Percentiles rank a stretch among this genome's conserved stretches.
These are phyloP conservation scores for Aspergillus viridinutans DNA, from an alignment of 2,329 filamentous ascomycete genomes.

Conservation along the genomic window DNA sequence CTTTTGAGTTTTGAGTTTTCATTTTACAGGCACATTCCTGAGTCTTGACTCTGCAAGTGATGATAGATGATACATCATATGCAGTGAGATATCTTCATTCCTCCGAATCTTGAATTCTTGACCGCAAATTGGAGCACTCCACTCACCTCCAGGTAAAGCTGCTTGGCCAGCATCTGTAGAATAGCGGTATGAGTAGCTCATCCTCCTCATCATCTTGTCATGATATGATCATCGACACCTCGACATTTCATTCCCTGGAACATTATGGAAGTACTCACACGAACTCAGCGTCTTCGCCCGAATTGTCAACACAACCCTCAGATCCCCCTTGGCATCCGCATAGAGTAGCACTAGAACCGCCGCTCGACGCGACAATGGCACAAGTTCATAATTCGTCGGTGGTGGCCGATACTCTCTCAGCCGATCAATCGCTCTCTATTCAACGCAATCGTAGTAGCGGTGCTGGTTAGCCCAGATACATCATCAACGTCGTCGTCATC, in stretches of 20 bases:
- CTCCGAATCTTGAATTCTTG: background rate
- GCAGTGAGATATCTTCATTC: background rate
- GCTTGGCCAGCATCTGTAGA: conserved; percentile 68
- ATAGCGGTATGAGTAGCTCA: background rate
- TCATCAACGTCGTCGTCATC: background rate
- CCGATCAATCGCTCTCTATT: conserved; percentile 52
- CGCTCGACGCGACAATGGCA: conserved; percentile 64
- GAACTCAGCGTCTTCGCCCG: conserved; percentile 56
- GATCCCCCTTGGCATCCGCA: conserved; percentile 73
- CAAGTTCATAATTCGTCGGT: conserved; percentile 53
- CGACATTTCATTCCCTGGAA: background rate
- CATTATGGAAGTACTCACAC: conserved; percentile 36
- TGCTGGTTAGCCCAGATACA: background rate
- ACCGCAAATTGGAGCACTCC: conserved; percentile 19
- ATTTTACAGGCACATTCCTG: background rate
- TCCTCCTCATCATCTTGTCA: background rate
- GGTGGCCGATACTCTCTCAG: conserved; percentile 55
- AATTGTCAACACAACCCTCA: conserved; percentile 64
- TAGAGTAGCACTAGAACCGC: conserved; percentile 87
- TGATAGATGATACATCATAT: background rate
- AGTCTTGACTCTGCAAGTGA: background rate
- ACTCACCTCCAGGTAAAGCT: conserved; percentile 77
- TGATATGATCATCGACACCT: background rate
- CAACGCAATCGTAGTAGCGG: background rate
- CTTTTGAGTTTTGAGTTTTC: background rate